Evolutionary conservation across 2,329 filamentous ascomycete genomes (phyloP).

Genomic region (Sclerotinia subarctica): DNA sequence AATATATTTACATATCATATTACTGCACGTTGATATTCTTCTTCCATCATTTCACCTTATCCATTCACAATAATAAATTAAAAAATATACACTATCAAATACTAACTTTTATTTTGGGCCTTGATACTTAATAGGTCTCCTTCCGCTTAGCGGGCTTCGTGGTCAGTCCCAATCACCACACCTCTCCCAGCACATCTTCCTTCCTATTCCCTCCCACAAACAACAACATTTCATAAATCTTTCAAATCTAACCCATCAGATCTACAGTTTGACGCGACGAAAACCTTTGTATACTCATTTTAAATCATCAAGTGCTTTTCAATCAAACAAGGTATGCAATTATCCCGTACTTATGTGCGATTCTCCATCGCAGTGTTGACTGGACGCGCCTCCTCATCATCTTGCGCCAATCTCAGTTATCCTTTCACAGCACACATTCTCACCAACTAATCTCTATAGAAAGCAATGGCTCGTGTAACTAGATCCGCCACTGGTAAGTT

Average conservation of each 20-base stretch:
- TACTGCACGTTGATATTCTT: background rate
- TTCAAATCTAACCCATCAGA: background rate
- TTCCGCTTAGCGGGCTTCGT: slow-evolving; percentile 19
- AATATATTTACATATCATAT: background rate
- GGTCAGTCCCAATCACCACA: slow-evolving; percentile 18
- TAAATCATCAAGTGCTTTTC: background rate
- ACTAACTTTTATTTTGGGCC: slow-evolving; percentile 6
- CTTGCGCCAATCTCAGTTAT: slow-evolving; percentile 8
- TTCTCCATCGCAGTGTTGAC: background rate
- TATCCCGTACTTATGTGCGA: background rate
- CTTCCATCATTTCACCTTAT: background rate
- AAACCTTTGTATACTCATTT: background rate
- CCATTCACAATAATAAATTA: background rate
- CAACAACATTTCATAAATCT: slow-evolving; percentile 14
- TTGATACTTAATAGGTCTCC: slow-evolving; percentile 7
- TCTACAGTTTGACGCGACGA: background rate
- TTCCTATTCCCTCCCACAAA: background rate
- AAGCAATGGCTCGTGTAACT: slow-evolving; percentile 36
- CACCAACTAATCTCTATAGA: slow-evolving; percentile 25
- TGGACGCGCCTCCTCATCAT: background rate
- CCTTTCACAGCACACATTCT: background rate
- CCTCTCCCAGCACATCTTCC: slow-evolving; percentile 17
- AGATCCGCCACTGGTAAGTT: slow-evolving; percentile 35
- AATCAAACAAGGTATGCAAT: slow-evolving; percentile 1
- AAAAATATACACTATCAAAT: background rate